phyloP scores from a whole-genome alignment of 257 asterid genomes.

The Linderniella brevidens region DNA sequence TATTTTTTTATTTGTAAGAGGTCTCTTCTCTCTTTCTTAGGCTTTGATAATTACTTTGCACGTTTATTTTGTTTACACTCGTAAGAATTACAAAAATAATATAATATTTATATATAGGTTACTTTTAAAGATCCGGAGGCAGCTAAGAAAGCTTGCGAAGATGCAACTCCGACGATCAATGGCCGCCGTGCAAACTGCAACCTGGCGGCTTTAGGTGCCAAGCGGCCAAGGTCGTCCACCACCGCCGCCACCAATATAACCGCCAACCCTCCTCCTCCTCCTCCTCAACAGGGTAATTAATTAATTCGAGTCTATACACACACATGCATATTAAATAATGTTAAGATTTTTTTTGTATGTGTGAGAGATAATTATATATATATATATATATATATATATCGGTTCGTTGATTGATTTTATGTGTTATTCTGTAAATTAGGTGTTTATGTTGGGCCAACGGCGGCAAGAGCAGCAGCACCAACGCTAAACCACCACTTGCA shows the following conservation, averaged over 20 bases:
- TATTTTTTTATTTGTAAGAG: too few relatives aligned
- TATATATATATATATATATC: too few relatives aligned
- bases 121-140: conserved; percentile 75
- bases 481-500: conserved; percentile 15
- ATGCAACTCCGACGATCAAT: conserved; percentile 63
- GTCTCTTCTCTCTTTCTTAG: too few relatives aligned
- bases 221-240: conserved; percentile 42
- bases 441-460: conserved; percentile 46
- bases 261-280: conserved; percentile 9
- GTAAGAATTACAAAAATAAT: too few relatives aligned
- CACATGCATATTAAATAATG: too few relatives aligned
- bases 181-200: conserved; percentile 98
- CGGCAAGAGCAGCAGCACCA: conserved; percentile 22
- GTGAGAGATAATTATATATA: background rate
- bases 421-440: conserved; percentile 17
- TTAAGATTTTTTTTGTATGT: too few relatives aligned
- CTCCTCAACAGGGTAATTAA: conserved; percentile 46
- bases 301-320: too few relatives aligned
- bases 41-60: too few relatives aligned
- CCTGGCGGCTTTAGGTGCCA: conserved; percentile 82
- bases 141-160: conserved; percentile 87
- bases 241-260: conserved; percentile 13
- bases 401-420: background rate
- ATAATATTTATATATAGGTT: conserved; percentile 25
- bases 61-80: too few relatives aligned